Percentiles rank a stretch among this genome's conserved stretches.
phyloP scores from a whole-genome alignment of 345 rosid genomes.

The Rhizophora apiculata region DNA sequence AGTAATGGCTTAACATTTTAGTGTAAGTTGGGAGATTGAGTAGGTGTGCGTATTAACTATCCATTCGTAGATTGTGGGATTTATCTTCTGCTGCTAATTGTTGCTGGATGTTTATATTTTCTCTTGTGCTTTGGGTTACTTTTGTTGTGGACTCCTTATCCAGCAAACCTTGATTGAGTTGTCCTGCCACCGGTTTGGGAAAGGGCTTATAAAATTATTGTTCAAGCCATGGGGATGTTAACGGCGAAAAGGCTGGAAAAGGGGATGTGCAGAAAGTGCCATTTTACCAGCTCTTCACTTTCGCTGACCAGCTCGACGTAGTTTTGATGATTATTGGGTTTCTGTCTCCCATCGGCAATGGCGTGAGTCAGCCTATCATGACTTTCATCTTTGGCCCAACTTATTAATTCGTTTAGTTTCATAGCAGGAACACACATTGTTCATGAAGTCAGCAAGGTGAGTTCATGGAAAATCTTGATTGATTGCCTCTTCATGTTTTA shows the following conservation, averaged over 20 bases:
- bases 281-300: constrained; percentile 57
- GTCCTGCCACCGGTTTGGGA: too few relatives aligned
- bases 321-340: constrained; percentile 48
- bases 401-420: constrained; percentile 57
- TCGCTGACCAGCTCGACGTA: constrained; percentile 51
- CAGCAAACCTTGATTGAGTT: too few relatives aligned
- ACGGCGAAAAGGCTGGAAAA: neutral
- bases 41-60: too few relatives aligned
- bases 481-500: too few relatives aligned
- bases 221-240: neutral
- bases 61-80: too few relatives aligned
- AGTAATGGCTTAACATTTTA: too few relatives aligned
- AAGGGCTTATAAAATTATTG: too few relatives aligned
- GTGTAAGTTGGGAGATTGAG: too few relatives aligned
- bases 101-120: too few relatives aligned
- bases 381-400: constrained; percentile 50
- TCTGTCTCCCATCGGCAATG: constrained; percentile 40
- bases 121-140: too few relatives aligned
- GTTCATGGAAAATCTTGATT: neutral
- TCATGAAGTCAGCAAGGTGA: constrained; percentile 51
- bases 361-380: constrained; percentile 54
- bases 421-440: constrained; percentile 39
- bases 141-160: too few relatives aligned
- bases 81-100: too few relatives aligned
- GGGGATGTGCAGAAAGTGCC: constrained; percentile 40